phyloP scores from a whole-genome alignment of 2,329 filamentous ascomycete species.

The Thelonectria olida region DNA sequence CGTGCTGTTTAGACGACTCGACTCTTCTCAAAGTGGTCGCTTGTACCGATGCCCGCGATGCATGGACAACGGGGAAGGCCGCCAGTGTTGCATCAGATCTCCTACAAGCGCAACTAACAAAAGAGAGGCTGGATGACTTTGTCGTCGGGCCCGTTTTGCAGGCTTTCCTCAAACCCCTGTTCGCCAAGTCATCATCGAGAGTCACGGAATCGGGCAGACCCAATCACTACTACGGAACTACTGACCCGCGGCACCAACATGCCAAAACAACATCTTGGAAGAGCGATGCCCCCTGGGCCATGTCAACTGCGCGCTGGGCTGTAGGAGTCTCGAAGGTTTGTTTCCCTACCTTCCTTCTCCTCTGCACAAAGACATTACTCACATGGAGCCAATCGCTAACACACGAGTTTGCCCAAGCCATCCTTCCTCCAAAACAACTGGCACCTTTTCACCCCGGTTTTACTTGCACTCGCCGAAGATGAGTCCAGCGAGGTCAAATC shows the following conservation, averaged over 20 bases:
- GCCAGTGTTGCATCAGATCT: conserved; percentile 44
- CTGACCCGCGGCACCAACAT: conserved; percentile 3
- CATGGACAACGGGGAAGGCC: conserved; percentile 51
- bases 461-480: conserved; percentile 76
- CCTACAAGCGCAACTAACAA: conserved; percentile 41
- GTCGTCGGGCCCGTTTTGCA: conserved; percentile 67
- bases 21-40: conserved; percentile 45
- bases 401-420: conserved; percentile 41
- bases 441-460: conserved; percentile 74
- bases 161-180: conserved; percentile 72
- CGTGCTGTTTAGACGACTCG: conserved; percentile 19
- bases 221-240: conserved; percentile 30
- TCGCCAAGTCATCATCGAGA: conserved; percentile 63
- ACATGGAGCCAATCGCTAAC: conserved; percentile 15
- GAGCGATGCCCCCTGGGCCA: conserved; percentile 25
- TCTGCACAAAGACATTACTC: neutral
- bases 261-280: conserved; percentile 36
- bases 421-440: conserved; percentile 64
- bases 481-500: conserved; percentile 60
- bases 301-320: conserved; percentile 59
- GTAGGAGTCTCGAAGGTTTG: conserved; percentile 61
- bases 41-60: conserved; percentile 43
- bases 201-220: conserved; percentile 44
- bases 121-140: conserved; percentile 44
- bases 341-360: neutral